These are phyloP conservation scores for Cinnamomum chago DNA, from an alignment of 164 flowering plant genomes.

Conservation along the genomic window DNA sequence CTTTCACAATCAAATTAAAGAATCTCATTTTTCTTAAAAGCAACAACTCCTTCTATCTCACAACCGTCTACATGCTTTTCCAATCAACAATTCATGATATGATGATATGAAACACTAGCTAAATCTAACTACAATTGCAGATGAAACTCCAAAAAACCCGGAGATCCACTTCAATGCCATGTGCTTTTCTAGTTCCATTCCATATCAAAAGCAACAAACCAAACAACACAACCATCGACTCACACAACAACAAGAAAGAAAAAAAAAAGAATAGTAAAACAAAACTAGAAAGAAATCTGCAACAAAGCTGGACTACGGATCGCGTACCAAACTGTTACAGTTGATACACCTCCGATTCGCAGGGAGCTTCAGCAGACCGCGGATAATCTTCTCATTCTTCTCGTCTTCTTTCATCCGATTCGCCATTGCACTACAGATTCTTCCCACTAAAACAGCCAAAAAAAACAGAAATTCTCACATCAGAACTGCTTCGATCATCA, in stretches of 20 bases:
- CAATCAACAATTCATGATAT: background rate
- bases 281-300: background rate
- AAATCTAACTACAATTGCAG: no score
- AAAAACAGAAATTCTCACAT: background rate
- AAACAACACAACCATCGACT: background rate
- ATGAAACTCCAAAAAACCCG: background rate
- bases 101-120: no score
- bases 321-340: conserved; percentile 79
- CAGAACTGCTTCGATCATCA: background rate
- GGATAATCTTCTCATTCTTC: conserved; percentile 78
- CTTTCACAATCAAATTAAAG: no score
- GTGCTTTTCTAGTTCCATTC: background rate
- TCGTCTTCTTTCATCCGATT: conserved; percentile 86
- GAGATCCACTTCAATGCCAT: no score
- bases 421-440: conserved; percentile 45
- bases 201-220: background rate
- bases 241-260: background rate
- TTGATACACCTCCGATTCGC: conserved; percentile 82
- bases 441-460: background rate
- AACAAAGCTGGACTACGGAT: background rate
- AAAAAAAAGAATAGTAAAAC: no score
- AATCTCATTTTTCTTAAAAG: background rate
- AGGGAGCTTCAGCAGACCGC: conserved; percentile 73
- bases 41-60: background rate
- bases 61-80: background rate